Conservation (phyloP, 208 protist species). For the Acanthamoeba royreba region DNA sequence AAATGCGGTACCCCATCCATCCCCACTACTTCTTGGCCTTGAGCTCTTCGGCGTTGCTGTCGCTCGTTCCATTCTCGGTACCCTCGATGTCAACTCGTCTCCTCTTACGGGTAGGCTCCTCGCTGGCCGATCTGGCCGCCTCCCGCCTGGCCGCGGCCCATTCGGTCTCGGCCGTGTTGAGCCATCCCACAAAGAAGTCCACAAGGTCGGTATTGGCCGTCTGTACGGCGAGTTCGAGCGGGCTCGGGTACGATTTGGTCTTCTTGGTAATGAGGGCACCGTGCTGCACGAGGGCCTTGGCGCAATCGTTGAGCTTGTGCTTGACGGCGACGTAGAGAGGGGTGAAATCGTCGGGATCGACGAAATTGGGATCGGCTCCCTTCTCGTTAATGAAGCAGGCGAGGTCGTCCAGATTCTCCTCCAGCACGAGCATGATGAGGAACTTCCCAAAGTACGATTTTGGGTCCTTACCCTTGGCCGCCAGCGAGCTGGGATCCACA, state of each 20-base stretch:
- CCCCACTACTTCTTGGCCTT: background rate
- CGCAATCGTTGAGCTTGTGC: constrained; percentile 6
- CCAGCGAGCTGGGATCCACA: background rate
- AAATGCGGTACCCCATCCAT: too few species aligned
- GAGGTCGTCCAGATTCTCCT: constrained; percentile 19
- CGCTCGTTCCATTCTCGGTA: background rate
- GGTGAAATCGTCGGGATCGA: constrained; percentile 15
- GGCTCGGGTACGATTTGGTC: constrained; percentile 13
- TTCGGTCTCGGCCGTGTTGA: background rate
- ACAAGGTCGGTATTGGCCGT: background rate
- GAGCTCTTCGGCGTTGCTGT: background rate
- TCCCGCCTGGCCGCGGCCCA: background rate
- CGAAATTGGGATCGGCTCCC: constrained; percentile 20
- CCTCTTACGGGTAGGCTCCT: background rate
- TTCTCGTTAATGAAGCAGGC: background rate
- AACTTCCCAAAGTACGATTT: constrained; percentile 17
- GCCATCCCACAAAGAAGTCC: background rate
- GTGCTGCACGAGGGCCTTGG: background rate
- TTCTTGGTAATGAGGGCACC: constrained; percentile 2
- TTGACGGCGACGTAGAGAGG: constrained; percentile 21
- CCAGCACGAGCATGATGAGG: constrained; percentile 19
- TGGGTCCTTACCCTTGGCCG: background rate
- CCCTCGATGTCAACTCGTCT: background rate
- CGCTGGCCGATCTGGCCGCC: background rate
- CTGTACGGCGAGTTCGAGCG: background rate